Evolutionary conservation across 441 rosid genomes (phyloP).

Genomic region (Iberis amara): DNA sequence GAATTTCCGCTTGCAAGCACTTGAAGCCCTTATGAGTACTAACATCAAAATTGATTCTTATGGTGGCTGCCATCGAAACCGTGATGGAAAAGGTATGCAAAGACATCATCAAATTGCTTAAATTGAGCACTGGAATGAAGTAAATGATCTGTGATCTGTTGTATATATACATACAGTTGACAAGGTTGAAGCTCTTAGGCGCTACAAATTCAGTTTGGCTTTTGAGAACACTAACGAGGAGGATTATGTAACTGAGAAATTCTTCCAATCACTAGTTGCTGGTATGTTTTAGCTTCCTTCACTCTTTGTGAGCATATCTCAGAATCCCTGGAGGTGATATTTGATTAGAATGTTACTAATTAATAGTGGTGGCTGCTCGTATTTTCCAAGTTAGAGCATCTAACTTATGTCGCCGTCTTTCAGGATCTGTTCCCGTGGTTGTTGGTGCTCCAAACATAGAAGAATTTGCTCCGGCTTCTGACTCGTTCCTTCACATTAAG

Average conservation of each 20-base stretch:
- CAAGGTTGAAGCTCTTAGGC: slow-evolving; percentile 76
- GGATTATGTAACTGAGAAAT: slow-evolving; percentile 92
- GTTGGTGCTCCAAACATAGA: slow-evolving; percentile 87
- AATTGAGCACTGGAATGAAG: neutral
- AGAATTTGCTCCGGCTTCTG: slow-evolving; percentile 71
- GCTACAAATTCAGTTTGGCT: slow-evolving; percentile 84
- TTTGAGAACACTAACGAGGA: slow-evolving; percentile 96
- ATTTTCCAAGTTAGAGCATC: slow-evolving; percentile 6
- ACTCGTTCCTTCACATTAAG: slow-evolving; percentile 66
- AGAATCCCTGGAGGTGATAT: neutral
- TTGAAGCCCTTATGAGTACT: slow-evolving; percentile 52
- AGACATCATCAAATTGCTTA: neutral
- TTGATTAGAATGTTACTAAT: neutral
- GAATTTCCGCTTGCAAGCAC: slow-evolving; percentile 82
- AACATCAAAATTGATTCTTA: slow-evolving; percentile 66
- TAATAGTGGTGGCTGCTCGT: neutral
- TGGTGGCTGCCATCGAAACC: slow-evolving; percentile 73
- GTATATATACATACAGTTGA: slow-evolving; percentile 45
- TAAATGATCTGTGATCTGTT: slow-evolving; percentile 5
- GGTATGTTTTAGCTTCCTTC: slow-evolving; percentile 40
- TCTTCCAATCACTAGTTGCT: slow-evolving; percentile 88
- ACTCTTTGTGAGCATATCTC: neutral
- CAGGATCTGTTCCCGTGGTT: slow-evolving; percentile 83
- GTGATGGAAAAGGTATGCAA: slow-evolving; percentile 51
- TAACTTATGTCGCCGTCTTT: slow-evolving; percentile 15